Evolutionary conservation across 306 rosid genomes (phyloP), one percentile per base, ranked within the genome.

Genomic region (Aeschynomene evenia): DNA sequence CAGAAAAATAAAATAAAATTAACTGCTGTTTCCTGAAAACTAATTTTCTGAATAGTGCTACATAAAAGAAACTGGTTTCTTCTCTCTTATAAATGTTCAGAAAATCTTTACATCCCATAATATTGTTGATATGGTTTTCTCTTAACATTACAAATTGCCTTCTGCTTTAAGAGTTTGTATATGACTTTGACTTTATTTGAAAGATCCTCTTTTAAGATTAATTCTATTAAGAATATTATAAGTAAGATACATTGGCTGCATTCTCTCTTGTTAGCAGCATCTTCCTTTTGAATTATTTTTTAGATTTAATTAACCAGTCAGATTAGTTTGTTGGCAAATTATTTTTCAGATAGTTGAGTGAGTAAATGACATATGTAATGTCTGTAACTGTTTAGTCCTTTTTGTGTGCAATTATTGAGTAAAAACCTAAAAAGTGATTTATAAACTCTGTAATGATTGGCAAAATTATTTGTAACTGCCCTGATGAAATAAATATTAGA

Each of bases 321-420:
- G 51, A 67, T 37, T 24, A 14, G 54, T 52, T 45, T 61, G 12
- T 20, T 68, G 12, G 21, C 39, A 11, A 42, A 40, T 9, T 52
- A 51, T 15, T 7, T n/a, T n/a, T n/a, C n/a, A n/a, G n/a, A n/a
- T 36, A 29, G 13, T 15, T 36, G n/a, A 54, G 49, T 43, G 7
- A 56, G 22, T 46, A 64, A 45, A 68, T 37, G 15, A 24, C 48
- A 12, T 46, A 76, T 64, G 64, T 70, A 42, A 33, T 72, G 6
- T 43, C 13, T 53, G n/a, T 28, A 33, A 16, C 66, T 55, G 33
- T 56, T 29, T 20, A 24, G 48, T 53, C 14, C 19, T 23, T 68
- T 37, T 50, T 56, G 2, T 19, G n/a, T 55, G 37, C 50, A 65
- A 58, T 54, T 45, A 15, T 33, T 26, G 62, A 18, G 18, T 43